A percentile compares a stretch with the other conserved stretches of the same genome.
Evolutionary conservation across 2,329 filamentous ascomycete species (phyloP).

Genomic region (Epichloe typhina): DNA sequence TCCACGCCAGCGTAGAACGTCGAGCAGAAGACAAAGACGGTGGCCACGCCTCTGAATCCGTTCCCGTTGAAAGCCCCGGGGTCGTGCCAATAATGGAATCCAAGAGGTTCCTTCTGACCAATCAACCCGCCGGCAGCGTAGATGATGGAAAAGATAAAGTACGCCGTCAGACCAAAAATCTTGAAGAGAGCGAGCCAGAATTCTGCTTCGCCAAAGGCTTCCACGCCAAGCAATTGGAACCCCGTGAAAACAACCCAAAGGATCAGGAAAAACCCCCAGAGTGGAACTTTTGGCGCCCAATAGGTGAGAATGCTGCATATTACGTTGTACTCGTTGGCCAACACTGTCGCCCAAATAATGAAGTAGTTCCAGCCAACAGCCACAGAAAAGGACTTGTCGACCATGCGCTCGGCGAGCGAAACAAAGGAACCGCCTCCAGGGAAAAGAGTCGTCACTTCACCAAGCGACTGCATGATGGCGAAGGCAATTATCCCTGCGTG

Average conservation of each 20-base stretch:
- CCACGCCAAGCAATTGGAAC: conserved; percentile 59
- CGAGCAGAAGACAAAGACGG: conserved; percentile 56
- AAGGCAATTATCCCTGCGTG: conserved; percentile 45
- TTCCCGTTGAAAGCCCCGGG: conserved; percentile 55
- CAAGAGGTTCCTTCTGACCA: conserved; percentile 43
- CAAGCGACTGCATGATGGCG: conserved; percentile 58
- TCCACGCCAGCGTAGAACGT: conserved; percentile 59
- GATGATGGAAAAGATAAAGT: conserved; percentile 61
- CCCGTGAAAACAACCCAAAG: conserved; percentile 59
- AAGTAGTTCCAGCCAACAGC: conserved; percentile 63
- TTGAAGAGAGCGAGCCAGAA: conserved; percentile 69
- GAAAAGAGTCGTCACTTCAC: conserved; percentile 61
- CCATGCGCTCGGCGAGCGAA: conserved; percentile 56
- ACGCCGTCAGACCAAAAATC: conserved; percentile 53
- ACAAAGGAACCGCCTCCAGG: conserved; percentile 60
- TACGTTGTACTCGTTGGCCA: conserved; percentile 61
- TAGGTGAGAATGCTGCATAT: conserved; percentile 52
- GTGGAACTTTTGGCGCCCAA: conserved; percentile 47
- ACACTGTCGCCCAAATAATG: conserved; percentile 51
- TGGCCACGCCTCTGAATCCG: conserved; percentile 52
- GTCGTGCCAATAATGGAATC: conserved; percentile 59
- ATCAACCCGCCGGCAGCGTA: conserved; percentile 55
- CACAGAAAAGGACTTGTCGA: conserved; percentile 56
- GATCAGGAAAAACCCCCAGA: conserved; percentile 61
- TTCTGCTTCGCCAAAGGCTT: conserved; percentile 66